Evolutionary conservation across 2,329 filamentous ascomycete species (phyloP).

Genomic region (Fusarium floridanum): DNA sequence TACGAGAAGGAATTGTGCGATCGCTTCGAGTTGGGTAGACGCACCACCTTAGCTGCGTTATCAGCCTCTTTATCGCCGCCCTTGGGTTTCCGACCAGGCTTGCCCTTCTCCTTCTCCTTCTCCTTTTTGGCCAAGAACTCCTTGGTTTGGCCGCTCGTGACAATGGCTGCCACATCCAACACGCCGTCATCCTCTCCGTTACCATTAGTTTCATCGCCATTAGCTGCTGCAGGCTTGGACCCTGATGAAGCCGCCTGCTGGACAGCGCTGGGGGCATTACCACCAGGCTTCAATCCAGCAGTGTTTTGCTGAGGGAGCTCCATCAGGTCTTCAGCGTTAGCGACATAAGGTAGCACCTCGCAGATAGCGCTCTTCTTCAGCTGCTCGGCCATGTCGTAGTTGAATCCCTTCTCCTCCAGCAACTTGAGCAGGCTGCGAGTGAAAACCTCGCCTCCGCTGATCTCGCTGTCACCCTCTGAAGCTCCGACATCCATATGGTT

Average conservation of each 20-base stretch:
- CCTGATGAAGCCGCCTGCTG: slow-evolving; percentile 48
- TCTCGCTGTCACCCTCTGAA: slow-evolving; percentile 61
- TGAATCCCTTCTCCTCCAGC: slow-evolving; percentile 71
- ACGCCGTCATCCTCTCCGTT: slow-evolving; percentile 76
- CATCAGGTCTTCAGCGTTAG: slow-evolving; percentile 59
- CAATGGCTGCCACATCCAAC: slow-evolving; percentile 86
- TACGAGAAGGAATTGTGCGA: slow-evolving; percentile 79
- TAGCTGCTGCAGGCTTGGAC: slow-evolving; percentile 54
- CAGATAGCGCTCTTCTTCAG: slow-evolving; percentile 76
- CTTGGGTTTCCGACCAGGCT: slow-evolving; percentile 65
- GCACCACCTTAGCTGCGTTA: slow-evolving; percentile 66
- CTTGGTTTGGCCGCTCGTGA: slow-evolving; percentile 83
- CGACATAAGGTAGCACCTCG: slow-evolving; percentile 72
- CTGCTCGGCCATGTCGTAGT: slow-evolving; percentile 76
- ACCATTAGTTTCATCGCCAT: slow-evolving; percentile 57
- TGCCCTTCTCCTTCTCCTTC: slow-evolving; percentile 76
- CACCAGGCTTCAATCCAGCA: slow-evolving; percentile 41
- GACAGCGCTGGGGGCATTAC: slow-evolving; percentile 38
- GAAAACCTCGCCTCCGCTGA: slow-evolving; percentile 89
- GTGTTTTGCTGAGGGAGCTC: slow-evolving; percentile 61
- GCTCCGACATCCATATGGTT: slow-evolving; percentile 74
- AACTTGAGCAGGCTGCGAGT: slow-evolving; percentile 79
- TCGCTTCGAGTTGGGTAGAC: slow-evolving; percentile 79
- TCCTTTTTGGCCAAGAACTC: slow-evolving; percentile 88
- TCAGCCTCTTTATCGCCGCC: slow-evolving; percentile 65